A percentile compares a stretch with the other conserved stretches of the same genome.
Evolutionary conservation across 83 land plant genomes (phyloP).

Genomic region (Diphasiastrum complanatum): DNA sequence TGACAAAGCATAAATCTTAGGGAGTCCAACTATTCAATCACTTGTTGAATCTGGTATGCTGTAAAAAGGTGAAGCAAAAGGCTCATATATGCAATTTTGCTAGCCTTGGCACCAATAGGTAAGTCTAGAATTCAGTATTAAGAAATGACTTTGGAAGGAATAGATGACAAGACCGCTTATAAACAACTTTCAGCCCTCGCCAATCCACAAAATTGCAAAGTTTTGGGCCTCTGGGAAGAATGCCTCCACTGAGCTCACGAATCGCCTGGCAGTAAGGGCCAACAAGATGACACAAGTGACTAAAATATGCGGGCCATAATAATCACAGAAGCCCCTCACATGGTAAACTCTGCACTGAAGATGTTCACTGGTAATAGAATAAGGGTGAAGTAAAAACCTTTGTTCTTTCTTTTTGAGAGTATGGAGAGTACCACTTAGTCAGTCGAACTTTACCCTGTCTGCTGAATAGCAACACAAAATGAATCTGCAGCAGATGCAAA

Average conservation of each 20-base stretch:
- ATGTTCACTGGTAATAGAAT: too few species aligned
- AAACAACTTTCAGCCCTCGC: constrained; percentile 93
- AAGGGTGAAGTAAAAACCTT: constrained; percentile 47
- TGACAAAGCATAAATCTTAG: too few species aligned
- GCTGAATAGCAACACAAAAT: constrained; percentile 91
- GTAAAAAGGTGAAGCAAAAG: not conserved
- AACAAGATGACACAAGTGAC: not conserved
- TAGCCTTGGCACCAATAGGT: not conserved
- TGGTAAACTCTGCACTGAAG: not conserved
- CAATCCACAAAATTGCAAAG: constrained; percentile 97
- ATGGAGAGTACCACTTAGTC: constrained; percentile 97
- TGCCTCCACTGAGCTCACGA: constrained; percentile 84
- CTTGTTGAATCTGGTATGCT: not conserved
- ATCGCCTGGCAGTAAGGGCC: constrained; percentile 45
- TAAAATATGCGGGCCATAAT: not conserved
- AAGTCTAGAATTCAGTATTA: not conserved
- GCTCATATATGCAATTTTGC: not conserved
- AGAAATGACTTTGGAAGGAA: not conserved
- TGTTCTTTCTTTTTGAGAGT: constrained; percentile 80
- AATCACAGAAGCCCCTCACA: not conserved
- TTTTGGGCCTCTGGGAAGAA: constrained; percentile 86
- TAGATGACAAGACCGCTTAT: constrained; percentile 53
- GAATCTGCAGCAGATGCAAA: constrained; percentile 49
- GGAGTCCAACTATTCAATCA: not conserved
- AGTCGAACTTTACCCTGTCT: constrained; percentile 94